phyloP scores from a whole-genome alignment of 495 filamentous ascomycete genomes.

The Glarea lozoyensis region DNA sequence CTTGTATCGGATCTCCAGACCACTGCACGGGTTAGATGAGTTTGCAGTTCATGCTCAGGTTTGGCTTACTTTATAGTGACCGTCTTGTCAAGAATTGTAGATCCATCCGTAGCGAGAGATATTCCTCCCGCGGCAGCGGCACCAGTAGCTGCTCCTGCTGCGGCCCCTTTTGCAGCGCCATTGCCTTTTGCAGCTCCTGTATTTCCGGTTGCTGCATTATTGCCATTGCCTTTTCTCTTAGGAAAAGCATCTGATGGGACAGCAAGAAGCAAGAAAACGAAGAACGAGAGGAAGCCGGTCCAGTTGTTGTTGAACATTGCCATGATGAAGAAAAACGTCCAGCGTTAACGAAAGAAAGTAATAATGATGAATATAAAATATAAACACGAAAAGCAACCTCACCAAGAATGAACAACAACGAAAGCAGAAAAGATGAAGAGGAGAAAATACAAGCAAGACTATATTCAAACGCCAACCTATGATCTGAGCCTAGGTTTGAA shows the following conservation, averaged over 20 bases:
- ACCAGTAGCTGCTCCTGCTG: background rate
- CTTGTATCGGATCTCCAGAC: conserved; percentile 36
- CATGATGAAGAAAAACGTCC: conserved; percentile 7
- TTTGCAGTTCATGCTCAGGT: background rate
- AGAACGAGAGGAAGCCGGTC: conserved; percentile 8
- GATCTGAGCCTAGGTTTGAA: background rate
- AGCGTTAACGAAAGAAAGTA: conserved; percentile 6
- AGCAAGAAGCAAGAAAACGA: conserved; percentile 3
- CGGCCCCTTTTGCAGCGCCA: background rate
- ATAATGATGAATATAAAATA: background rate
- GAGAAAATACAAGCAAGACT: background rate
- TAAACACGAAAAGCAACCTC: background rate
- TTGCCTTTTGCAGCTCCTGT: background rate
- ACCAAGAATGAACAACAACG: background rate
- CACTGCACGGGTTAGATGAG: conserved; percentile 20
- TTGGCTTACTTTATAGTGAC: conserved; percentile 32
- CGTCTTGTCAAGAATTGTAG: conserved; percentile 37
- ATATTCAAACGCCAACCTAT: background rate
- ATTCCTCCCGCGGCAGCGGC: conserved; percentile 1
- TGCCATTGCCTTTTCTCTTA: background rate
- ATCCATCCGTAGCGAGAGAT: conserved; percentile 32
- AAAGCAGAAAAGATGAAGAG: background rate
- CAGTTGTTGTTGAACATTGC: conserved; percentile 2
- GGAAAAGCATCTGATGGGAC: conserved; percentile 11
- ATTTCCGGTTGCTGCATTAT: background rate